phyloP scores from a whole-genome alignment of 1,139 yeast genomes.

The Kodamaea sp. region DNA sequence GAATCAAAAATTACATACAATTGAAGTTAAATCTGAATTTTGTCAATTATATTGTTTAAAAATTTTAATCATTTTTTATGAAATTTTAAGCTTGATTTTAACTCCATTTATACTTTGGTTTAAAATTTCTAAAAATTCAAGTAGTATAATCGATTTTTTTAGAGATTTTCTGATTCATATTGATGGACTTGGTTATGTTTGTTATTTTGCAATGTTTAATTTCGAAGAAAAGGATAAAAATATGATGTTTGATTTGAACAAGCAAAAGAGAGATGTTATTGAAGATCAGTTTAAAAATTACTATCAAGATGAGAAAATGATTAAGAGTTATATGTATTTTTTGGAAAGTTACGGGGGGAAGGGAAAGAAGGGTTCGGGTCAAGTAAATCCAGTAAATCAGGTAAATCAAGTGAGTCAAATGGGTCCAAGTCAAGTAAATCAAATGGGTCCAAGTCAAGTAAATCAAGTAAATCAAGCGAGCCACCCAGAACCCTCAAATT shows the following conservation, averaged over 20 bases:
- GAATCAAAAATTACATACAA: conserved; percentile 82
- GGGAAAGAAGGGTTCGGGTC: conserved; percentile 1
- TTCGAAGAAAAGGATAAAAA: conserved; percentile 58
- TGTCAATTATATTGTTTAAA: conserved; percentile 73
- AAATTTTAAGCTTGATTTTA: conserved; percentile 72
- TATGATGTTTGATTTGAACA: conserved; percentile 39
- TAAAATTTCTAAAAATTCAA: conserved; percentile 68
- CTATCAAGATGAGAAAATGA: conserved; percentile 81
- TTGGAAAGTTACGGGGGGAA: conserved; percentile 68
- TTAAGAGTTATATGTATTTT: conserved; percentile 83
- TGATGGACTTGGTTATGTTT: conserved; percentile 92
- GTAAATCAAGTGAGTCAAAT: not conserved
- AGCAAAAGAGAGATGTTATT: too few species aligned
- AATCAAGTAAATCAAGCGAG: not conserved
- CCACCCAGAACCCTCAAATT: conserved; percentile 1
- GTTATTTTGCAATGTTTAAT: conserved; percentile 90
- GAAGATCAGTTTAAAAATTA: conserved; percentile 21
- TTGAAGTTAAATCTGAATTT: conserved; percentile 77
- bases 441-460: not conserved
- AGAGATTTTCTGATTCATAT: conserved; percentile 85
- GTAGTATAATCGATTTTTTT: conserved; percentile 80
- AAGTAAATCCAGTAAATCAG: conserved; percentile 1
- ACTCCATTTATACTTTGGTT: conserved; percentile 90
- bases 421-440: not conserved
- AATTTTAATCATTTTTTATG: conserved; percentile 68